These are phyloP conservation scores for Circinella minor DNA, from an alignment of 371 early-diverging fungal genomes.

Conservation along the genomic window DNA sequence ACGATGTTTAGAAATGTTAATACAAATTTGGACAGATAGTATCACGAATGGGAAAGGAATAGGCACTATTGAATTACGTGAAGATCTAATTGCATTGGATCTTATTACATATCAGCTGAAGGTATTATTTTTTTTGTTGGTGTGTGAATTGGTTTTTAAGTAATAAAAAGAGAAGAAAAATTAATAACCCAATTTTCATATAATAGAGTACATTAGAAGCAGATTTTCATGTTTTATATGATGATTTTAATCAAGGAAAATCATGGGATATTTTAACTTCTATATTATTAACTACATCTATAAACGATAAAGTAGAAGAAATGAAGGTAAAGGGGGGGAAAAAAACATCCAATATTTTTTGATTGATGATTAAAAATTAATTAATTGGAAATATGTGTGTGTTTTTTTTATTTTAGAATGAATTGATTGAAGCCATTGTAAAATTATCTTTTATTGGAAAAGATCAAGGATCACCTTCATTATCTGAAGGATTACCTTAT, in stretches of 20 bases:
- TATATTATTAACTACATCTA: constrained; percentile 42
- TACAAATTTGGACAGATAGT: constrained; percentile 37
- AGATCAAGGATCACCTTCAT: constrained; percentile 45
- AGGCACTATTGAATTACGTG: constrained; percentile 24
- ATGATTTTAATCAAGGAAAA: constrained; percentile 45
- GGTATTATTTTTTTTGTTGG: constrained; percentile 16
- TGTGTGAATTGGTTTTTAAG: background rate
- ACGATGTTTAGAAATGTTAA: constrained; percentile 28
- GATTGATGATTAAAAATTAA: no score
- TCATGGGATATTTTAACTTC: constrained; percentile 43
- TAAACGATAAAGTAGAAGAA: constrained; percentile 34
- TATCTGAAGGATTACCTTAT: constrained; percentile 59
- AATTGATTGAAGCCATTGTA: constrained; percentile 46
- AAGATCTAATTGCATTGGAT: constrained; percentile 28
- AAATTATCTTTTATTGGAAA: constrained; percentile 58
- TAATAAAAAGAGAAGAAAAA: no score
- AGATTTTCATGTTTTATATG: constrained; percentile 44
- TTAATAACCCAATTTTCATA: background rate
- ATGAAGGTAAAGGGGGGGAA: constrained; percentile 35
- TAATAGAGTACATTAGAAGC: constrained; percentile 26
- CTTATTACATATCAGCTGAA: constrained; percentile 24
- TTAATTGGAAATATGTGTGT: no score
- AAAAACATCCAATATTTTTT: no score
- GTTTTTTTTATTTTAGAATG: constrained; percentile 21
- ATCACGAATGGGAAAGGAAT: constrained; percentile 21